A percentile compares a stretch with the other conserved stretches of the same genome.
These are phyloP conservation scores for Didymella lethalis DNA, from an alignment of 2,329 filamentous ascomycete species.

Conservation along the genomic window DNA sequence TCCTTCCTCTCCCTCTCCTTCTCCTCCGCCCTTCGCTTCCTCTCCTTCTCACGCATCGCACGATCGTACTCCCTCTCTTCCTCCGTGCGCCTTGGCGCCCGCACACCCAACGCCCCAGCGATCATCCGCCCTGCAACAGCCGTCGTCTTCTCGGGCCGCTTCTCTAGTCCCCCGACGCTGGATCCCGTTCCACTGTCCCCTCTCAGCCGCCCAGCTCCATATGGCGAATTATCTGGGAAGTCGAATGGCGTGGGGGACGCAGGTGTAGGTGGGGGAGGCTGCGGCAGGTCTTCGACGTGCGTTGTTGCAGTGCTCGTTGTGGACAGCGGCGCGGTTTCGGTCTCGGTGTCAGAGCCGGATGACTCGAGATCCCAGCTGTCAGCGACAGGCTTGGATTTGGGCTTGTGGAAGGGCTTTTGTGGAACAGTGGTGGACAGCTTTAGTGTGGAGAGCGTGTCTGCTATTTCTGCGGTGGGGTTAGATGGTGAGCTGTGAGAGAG, in stretches of 20 bases:
- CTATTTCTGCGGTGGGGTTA: slow-evolving; percentile 43
- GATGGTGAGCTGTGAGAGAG: not conserved
- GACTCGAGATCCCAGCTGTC: slow-evolving; percentile 83
- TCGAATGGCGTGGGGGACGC: slow-evolving; percentile 47
- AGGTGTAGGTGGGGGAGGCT: slow-evolving; percentile 48
- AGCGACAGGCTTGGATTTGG: slow-evolving; percentile 57
- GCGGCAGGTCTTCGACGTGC: slow-evolving; percentile 26
- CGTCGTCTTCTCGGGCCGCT: slow-evolving; percentile 88
- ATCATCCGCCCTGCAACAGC: slow-evolving; percentile 91
- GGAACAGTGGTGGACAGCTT: slow-evolving; percentile 46
- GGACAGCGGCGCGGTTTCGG: slow-evolving; percentile 40
- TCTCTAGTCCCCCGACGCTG: slow-evolving; percentile 28
- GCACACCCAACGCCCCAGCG: slow-evolving; percentile 83
- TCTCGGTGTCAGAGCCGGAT: slow-evolving; percentile 48
- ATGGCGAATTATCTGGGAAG: slow-evolving; percentile 39
- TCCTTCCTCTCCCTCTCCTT: slow-evolving; percentile 69
- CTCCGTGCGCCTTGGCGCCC: slow-evolving; percentile 80
- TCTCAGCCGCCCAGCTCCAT: slow-evolving; percentile 21
- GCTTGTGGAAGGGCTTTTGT: slow-evolving; percentile 42
- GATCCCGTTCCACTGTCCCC: slow-evolving; percentile 35
- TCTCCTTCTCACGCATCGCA: slow-evolving; percentile 83
- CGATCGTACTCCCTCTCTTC: slow-evolving; percentile 89
- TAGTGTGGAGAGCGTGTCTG: slow-evolving; percentile 48
- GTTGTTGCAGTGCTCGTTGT: slow-evolving; percentile 6
- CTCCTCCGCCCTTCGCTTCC: slow-evolving; percentile 76